Evolutionary conservation across 2,329 filamentous ascomycete genomes (phyloP).

Genomic region (Grosmannia huntii): DNA sequence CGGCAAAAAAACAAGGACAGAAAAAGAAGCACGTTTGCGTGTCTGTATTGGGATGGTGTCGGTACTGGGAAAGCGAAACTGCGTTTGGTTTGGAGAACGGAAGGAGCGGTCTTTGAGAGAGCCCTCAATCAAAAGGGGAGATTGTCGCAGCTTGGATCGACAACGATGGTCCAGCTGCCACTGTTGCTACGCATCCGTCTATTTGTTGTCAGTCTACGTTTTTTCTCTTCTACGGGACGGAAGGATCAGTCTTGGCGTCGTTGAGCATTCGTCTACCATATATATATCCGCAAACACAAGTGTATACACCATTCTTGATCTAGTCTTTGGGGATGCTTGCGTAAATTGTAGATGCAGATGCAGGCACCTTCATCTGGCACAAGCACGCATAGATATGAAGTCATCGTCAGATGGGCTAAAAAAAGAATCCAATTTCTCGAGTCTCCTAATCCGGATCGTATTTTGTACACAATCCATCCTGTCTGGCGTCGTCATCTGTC

Average conservation of each 20-base stretch:
- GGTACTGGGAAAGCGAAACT: not conserved
- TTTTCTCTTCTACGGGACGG: not conserved
- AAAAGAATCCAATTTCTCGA: not conserved
- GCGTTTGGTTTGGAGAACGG: not conserved
- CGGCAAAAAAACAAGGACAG: not conserved
- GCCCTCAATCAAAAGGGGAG: not conserved
- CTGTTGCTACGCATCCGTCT: not conserved
- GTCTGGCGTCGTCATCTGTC: not conserved
- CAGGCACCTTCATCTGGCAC: not conserved
- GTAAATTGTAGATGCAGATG: too few species aligned
- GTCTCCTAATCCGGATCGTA: not conserved
- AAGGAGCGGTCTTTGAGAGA: not conserved
- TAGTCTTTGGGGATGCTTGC: not conserved
- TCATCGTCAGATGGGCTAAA: not conserved
- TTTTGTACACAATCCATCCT: not conserved
- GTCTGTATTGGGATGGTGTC: not conserved
- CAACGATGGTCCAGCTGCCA: not conserved
- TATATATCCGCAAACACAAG: not conserved
- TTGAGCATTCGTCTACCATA: not conserved
- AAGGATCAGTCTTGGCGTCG: not conserved
- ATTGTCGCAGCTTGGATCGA: not conserved
- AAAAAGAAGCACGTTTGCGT: not conserved
- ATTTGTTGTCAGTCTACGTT: not conserved
- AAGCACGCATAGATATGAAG: not conserved
- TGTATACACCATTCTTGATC: not conserved